Percentiles rank a stretch among this genome's conserved stretches.
These are phyloP conservation scores for Penicillium parvum DNA, from an alignment of 495 filamentous ascomycete species.

Conservation along the genomic window DNA sequence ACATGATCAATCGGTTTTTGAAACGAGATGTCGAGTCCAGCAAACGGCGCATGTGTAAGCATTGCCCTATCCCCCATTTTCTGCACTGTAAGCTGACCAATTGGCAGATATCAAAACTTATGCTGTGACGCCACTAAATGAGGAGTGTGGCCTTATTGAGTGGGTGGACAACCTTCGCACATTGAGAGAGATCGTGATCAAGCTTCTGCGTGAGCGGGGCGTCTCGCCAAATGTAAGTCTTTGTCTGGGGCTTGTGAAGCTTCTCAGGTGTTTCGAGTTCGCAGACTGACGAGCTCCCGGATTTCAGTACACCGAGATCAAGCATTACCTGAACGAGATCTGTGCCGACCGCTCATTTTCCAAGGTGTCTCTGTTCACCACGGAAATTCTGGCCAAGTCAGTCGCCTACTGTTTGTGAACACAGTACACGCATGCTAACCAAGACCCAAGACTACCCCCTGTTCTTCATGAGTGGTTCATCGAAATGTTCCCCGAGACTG, in stretches of 20 bases:
- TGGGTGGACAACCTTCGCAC: constrained; percentile 98
- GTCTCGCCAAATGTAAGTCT: constrained; percentile 50
- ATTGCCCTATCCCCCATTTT: not conserved
- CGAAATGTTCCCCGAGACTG: constrained; percentile 88
- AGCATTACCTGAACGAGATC: constrained; percentile 53
- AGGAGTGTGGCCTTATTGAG: constrained; percentile 96
- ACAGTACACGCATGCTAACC: constrained; percentile 9
- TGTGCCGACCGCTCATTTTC: constrained; percentile 37
- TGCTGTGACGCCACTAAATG: constrained; percentile 90
- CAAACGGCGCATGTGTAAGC: constrained; percentile 67
- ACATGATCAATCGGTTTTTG: constrained; percentile 91
- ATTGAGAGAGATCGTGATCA: constrained; percentile 84
- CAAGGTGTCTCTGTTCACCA: constrained; percentile 64
- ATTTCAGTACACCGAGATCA: constrained; percentile 57
- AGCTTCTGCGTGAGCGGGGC: constrained; percentile 66
- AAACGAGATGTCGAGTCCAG: constrained; percentile 88
- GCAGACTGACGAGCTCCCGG: constrained; percentile 5
- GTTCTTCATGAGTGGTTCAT: constrained; percentile 94
- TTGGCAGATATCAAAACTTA: constrained; percentile 86
- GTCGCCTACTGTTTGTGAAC: not conserved
- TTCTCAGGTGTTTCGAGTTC: not conserved
- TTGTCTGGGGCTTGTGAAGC: not conserved
- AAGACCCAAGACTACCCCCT: constrained; percentile 59
- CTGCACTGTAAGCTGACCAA: constrained; percentile 8
- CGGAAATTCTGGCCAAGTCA: constrained; percentile 53